Base-by-base conservation (phyloP, 2,329 filamentous ascomycete species). In the Mollisia scopiformis region DNA sequence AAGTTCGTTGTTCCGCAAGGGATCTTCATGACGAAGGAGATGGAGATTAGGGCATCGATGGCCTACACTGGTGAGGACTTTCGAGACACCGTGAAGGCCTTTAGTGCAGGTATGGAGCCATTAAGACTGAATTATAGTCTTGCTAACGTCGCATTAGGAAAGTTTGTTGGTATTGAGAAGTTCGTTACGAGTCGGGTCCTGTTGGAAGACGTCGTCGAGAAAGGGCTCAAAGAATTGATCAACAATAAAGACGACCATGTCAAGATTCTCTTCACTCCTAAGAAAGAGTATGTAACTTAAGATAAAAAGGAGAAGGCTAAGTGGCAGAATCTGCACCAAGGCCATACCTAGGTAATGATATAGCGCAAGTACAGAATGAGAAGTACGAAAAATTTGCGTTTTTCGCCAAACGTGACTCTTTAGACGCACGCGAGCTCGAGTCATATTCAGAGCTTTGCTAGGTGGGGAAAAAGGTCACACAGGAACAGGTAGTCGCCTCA, bases 51-150 rank as follows among this genome's bases (percentile, higher is more conserved):
- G 28, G 31, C 28, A 21, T 57, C 46, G 19, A 46, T 53, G n/a
- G 21, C 46, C 16, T 61, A 61, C 21, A 49, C 25, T 25, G 53
- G 57, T n/a, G n/a, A 60, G n/a, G 58, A 60, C 37, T 56, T 60
- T 31, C 33, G 21, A 37, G 58, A 57, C 23, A 53, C 47, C 10
- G 54, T 61, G 7, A 47, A 57, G 28, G 46, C 33, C 35, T 61
- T 60, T n/a, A 16, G 43, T 25, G 30, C 4, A 51, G 47, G 47
- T 51, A 51, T 33, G 47, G 11, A 19, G n/a, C n/a, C n/a, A n/a
- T 11, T 2, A 33, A 19, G 19, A 10, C 14, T 51, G 10, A n/a
- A 19, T 2, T 16, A 33, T 4, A 19, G 5, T 21, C 13, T 10
- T 51, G 47, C 23, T 51, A n/a, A 51, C 11, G 16, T 4, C 33